Conservation (phyloP, 2,329 filamentous ascomycete genomes). For the Colletotrichum scovillei region DNA sequence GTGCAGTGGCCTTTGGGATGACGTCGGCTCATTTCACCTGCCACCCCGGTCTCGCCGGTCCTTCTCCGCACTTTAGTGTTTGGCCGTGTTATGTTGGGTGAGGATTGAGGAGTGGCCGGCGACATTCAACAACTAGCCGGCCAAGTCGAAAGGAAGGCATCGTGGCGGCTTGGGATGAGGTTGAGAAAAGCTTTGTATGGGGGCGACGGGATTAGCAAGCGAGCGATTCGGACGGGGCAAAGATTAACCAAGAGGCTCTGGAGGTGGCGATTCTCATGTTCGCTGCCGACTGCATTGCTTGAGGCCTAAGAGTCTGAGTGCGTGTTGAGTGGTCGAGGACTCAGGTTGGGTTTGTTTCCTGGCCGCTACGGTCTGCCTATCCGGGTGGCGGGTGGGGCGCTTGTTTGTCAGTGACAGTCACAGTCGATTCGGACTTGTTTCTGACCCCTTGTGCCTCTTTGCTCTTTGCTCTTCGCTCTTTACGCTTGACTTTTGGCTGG, state of each 20-base stretch:
- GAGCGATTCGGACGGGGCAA: conserved; percentile 25
- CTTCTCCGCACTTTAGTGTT: conserved; percentile 6
- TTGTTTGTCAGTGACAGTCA: conserved; percentile 21
- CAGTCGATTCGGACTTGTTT: neutral
- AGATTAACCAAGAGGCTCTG: conserved; percentile 25
- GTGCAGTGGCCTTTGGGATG: neutral
- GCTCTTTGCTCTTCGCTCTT: neutral
- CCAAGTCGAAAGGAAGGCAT: neutral
- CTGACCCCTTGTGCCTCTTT: neutral
- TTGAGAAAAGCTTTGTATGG: conserved; percentile 28
- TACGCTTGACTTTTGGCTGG: neutral
- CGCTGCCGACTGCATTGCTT: neutral
- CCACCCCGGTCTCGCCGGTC: neutral
- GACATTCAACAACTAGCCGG: neutral
- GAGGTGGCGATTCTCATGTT: conserved; percentile 23
- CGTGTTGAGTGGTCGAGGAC: neutral
- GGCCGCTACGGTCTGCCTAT: neutral
- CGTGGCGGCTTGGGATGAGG: neutral
- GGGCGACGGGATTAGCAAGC: conserved; percentile 17
- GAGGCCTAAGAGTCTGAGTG: neutral
- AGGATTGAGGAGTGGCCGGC: neutral
- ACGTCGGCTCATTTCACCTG: conserved; percentile 1
- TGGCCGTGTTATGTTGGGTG: neutral
- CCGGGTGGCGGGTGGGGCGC: conserved; percentile 28
- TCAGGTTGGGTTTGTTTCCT: neutral